These are phyloP conservation scores for Cryphonectria carpinicola DNA, from an alignment of 2,329 filamentous ascomycete species.

Conservation along the genomic window DNA sequence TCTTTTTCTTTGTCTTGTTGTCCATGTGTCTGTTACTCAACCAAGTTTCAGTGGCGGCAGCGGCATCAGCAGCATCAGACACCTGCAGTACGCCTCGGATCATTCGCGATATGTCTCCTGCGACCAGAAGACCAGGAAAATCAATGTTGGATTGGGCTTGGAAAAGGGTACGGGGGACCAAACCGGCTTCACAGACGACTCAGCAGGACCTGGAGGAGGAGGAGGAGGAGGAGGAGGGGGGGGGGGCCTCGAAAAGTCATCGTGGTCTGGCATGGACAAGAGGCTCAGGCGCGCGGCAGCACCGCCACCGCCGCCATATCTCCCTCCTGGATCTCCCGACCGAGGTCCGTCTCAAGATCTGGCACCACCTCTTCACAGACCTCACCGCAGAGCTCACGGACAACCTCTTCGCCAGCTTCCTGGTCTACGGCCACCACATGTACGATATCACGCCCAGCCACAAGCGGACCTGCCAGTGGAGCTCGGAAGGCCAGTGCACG, in stretches of 20 bases:
- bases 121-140: background rate
- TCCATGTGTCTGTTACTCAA: background rate
- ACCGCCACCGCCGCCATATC: background rate
- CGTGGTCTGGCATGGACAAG: background rate
- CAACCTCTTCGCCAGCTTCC: slow-evolving; percentile 14
- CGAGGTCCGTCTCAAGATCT: slow-evolving; percentile 15
- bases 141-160: background rate
- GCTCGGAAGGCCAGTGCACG: background rate
- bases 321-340: background rate
- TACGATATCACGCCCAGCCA: slow-evolving; percentile 7
- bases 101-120: background rate
- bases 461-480: slow-evolving; percentile 10
- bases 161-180: background rate
- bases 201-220: background rate
- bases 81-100: background rate
- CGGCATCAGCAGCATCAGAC: background rate
- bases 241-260: background rate
- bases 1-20: too few relatives aligned
- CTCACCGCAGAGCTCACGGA: slow-evolving; percentile 9
- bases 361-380: slow-evolving; percentile 4
- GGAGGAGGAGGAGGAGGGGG: background rate
- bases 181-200: too few relatives aligned
- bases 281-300: background rate
- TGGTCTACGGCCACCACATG: slow-evolving; percentile 5
- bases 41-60: background rate